Percentiles rank a stretch among this genome's conserved stretches.
These are phyloP conservation scores for Verticillium tricorpus DNA, from an alignment of 2,329 filamentous ascomycete species.

Conservation along the genomic window DNA sequence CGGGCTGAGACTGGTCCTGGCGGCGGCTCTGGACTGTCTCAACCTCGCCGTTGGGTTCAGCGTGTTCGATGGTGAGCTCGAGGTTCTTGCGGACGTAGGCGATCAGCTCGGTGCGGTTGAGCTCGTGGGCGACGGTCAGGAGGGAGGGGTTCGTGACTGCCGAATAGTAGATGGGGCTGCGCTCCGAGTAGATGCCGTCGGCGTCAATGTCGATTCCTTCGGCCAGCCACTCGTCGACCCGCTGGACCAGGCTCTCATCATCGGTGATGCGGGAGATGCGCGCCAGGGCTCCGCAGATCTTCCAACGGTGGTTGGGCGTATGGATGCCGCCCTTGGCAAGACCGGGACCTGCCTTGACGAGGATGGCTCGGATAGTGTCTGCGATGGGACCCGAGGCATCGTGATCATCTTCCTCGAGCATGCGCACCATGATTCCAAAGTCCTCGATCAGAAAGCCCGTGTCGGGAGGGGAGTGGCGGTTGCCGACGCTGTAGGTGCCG, in stretches of 20 bases:
- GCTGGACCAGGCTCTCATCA: conserved; percentile 9
- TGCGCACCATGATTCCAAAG: conserved; percentile 14
- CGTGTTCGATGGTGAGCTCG: conserved; percentile 13
- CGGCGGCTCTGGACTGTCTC: conserved; percentile 14
- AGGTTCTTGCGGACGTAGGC: conserved; percentile 13
- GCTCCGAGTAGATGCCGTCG: conserved; percentile 17
- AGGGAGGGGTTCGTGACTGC: conserved; percentile 14
- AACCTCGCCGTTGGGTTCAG: conserved; percentile 12
- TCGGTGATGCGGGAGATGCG: conserved; percentile 13
- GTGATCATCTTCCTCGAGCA: conserved; percentile 12
- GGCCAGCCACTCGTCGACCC: conserved; percentile 14
- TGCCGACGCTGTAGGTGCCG: conserved; percentile 14
- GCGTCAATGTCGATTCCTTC: conserved; percentile 15
- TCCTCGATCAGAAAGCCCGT: conserved; percentile 17
- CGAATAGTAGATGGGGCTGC: conserved; percentile 14
- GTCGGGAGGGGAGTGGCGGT: conserved; percentile 15
- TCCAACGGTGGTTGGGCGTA: conserved; percentile 16
- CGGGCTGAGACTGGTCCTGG: conserved; percentile 13
- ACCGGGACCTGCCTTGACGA: conserved; percentile 12
- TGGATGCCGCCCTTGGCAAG: conserved; percentile 14
- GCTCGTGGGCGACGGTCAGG: conserved; percentile 13
- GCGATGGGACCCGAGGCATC: conserved; percentile 7
- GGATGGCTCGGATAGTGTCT: conserved; percentile 11
- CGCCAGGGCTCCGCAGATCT: conserved; percentile 13
- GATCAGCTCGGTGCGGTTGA: conserved; percentile 11